These are phyloP conservation scores for Penicillium sp. DNA, from an alignment of 2,329 filamentous ascomycete species.

Conservation along the genomic window DNA sequence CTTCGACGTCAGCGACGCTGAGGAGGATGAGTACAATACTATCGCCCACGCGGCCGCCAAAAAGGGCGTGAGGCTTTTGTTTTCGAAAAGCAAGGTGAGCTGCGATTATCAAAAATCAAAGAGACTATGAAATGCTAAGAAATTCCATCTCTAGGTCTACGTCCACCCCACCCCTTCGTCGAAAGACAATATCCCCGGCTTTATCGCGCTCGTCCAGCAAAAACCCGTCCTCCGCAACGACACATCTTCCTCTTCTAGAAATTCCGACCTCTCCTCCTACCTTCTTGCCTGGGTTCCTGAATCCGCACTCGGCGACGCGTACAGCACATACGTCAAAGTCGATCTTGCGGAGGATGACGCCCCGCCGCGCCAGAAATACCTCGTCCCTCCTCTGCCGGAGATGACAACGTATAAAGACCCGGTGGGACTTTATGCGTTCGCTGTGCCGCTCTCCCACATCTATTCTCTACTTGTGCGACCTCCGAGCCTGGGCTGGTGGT, in stretches of 20 bases:
- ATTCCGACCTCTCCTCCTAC: conserved; percentile 68
- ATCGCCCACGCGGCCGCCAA: conserved; percentile 79
- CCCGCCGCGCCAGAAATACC: conserved; percentile 82
- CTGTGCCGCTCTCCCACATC: conserved; percentile 84
- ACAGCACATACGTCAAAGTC: conserved; percentile 92
- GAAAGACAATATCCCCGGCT: conserved; percentile 95
- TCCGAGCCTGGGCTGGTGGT: conserved; percentile 97
- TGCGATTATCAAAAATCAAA: background rate
- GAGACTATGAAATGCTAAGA: conserved; percentile 1
- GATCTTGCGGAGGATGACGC: conserved; percentile 82
- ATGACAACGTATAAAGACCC: conserved; percentile 75
- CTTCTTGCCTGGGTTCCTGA: conserved; percentile 95
- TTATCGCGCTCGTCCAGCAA: conserved; percentile 90
- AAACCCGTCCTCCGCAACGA: conserved; percentile 57
- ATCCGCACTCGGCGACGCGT: conserved; percentile 80
- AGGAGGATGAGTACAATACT: conserved; percentile 93
- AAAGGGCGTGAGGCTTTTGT: conserved; percentile 88
- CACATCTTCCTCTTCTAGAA: conserved; percentile 50
- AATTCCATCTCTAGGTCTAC: conserved; percentile 70
- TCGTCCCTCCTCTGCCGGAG: conserved; percentile 89
- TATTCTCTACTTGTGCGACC: conserved; percentile 90
- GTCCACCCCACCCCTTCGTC: conserved; percentile 91
- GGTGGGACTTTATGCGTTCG: conserved; percentile 84
- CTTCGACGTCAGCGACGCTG: conserved; percentile 95
- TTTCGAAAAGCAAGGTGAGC: conserved; percentile 90